Evolutionary conservation across 306 rosid genomes (phyloP), one percentile per base, ranked within the genome.

Genomic region (Ceratonia siliqua): DNA sequence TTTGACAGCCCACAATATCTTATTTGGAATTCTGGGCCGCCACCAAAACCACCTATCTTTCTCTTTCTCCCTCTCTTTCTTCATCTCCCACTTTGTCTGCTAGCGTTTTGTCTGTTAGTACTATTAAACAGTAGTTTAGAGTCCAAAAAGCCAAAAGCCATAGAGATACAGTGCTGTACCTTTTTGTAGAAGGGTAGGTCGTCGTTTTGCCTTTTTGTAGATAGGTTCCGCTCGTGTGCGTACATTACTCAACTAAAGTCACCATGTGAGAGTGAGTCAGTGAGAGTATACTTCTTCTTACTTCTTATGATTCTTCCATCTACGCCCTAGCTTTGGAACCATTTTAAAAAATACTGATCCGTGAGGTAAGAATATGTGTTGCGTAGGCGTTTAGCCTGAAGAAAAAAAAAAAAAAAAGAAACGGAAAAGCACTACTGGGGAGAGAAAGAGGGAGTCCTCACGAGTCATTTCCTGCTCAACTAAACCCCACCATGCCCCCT

Each of bases 1-100:
- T 81, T 70, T 74, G 84, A 72, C 88, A 83, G 90, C 96, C 92
- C 96, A 91, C 96, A 91, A 81, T 82, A 91, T 88, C 73, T 54
- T 15, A 20, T 49, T 27, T 59, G 71, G 17, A 49, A 71, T 77
- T 67, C 53, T 72, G 79, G 56, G 64, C 66, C 64, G 38, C 52
- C 67, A 63, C 75, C 82, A 67, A 86, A 81, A 81, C 90, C 82
- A 70, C 84, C 75, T 13, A 30, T 79, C 28, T 68, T 30, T 28
- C 22, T 50, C 70, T 61, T 15, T 6, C 6, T 38, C 11, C 28
- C 53, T 61, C 20, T 6, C 6, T 38, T 9, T 36, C 53, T 61
- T 14, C 71, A 58, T 73, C 77, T 69, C 49, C 70, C 17, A 42
- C 49, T 3, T 84, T 86, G 91, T 83, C 88, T 49, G 12, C 33